Conservation (phyloP, 2,329 filamentous ascomycete genomes). For the Nannizziopsis barbatae region DNA sequence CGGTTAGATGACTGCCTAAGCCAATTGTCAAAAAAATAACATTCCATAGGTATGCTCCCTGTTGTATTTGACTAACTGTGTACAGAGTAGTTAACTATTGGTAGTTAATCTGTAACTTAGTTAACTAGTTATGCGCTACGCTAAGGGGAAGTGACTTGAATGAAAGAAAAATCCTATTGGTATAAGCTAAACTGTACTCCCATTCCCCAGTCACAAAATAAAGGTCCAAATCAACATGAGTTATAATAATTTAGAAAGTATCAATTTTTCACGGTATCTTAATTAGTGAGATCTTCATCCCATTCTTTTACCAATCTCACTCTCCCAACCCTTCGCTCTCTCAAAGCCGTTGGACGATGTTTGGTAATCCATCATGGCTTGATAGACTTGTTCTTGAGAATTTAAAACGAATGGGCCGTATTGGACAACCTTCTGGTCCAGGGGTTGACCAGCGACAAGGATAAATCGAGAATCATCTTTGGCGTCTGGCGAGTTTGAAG, state of each 20-base stretch:
- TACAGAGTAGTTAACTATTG: no score
- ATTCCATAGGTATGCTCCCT: no score
- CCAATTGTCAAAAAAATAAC: no score
- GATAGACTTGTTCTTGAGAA: slow-evolving; percentile 58
- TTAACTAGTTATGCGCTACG: background rate
- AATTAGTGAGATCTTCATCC: background rate
- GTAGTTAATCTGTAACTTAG: no score
- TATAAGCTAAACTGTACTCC: no score
- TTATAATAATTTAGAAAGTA: no score
- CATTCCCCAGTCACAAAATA: no score
- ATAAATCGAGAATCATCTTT: slow-evolving; percentile 45
- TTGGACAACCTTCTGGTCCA: slow-evolving; percentile 71
- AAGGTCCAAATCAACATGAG: no score
- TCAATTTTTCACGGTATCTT: no score
- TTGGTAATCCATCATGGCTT: slow-evolving; percentile 68
- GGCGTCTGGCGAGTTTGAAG: slow-evolving; percentile 56
- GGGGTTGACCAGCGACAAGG: slow-evolving; percentile 64
- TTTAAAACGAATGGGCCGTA: slow-evolving; percentile 78
- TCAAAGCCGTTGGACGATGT: slow-evolving; percentile 67
- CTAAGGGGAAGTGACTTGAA: background rate
- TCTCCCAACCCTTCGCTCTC: slow-evolving; percentile 65
- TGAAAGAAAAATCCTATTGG: background rate
- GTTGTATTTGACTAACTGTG: no score
- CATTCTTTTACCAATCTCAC: slow-evolving; percentile 77
- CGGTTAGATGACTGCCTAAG: no score